Base-by-base conservation (phyloP, 768 basidiomycete species). In the Hortiboletus campestris region DNA sequence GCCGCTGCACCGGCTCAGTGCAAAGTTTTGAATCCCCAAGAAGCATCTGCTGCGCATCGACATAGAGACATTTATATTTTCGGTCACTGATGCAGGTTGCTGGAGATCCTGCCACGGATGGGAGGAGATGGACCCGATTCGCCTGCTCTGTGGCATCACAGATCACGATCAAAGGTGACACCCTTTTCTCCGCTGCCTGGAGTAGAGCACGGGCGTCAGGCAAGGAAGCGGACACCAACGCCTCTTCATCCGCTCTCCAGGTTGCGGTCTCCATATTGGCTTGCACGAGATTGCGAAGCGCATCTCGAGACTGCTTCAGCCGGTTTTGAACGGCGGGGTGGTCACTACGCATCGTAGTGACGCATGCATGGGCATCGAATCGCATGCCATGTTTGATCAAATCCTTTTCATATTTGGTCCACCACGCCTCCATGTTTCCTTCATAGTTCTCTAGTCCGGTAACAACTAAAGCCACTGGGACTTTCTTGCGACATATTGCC, bases 361-460 rank as follows among this genome's bases (percentile, higher is more conserved):
- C 66, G 49, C 78, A 79, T 10, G 74, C 78, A 20, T 75, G 70
- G 2, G 69, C 75, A 32, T 69, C 61, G 19, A 77, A 76, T 10
- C 55, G 46, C 65, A 79, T 78, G 13, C 66, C 66, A 38, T 73
- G 62, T 28, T 49, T 53, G 17, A 58, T 59, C 50, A 79, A 70
- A 13, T 56, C 54, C 32, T 58, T 53, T 55, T 73, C 63, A 40
- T 78, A 74, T 46, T 64, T 54, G 17, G 41, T 54, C 77, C 76
- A 78, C 77, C 77, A 78, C 34, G 46, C 50, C 2, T 71, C 69
- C 67, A 74, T 74, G 9, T 70, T 65, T n/a, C 58, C 61, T 29
- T 72, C 63, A 3, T 68, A 62, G 39, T 71, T 71, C 54, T 74
- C 74, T 34, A 75, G 63, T 20, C 72, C 74, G 3, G 72, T 73